Base-by-base conservation (phyloP, 495 filamentous ascomycete genomes). In the Lophium mytilinum region DNA sequence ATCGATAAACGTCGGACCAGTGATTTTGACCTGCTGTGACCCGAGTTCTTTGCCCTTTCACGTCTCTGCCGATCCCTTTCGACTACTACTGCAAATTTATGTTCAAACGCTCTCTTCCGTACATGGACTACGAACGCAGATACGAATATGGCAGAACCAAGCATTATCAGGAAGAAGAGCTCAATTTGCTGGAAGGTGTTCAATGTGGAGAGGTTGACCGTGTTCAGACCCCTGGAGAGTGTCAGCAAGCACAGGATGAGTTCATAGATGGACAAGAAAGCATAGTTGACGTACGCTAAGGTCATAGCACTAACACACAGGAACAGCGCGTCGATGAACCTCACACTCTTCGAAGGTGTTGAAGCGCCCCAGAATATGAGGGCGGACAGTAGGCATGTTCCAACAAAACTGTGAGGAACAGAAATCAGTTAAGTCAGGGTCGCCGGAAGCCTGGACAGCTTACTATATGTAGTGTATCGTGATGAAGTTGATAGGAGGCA, bases 231-330 rank as follows among this genome's bases (percentile, higher is more conserved):
- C 55, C 67, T 80, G 70, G 68, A 84, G 78, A 52, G 34, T 17
- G 15, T 54, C 36, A 54, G 52, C 36, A 43, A 45, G 11, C 6
- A 6, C 24, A 30, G 24, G 24, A 30, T 8, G 12, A 50, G 14
- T 5, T 33, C 9, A 12, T 1, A 33, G 36, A n/a, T 41, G 7
- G 4, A 34, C 0, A 17, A 15, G 50, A 39, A 45, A 9, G 24
- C 1, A 14, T 9, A 24, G 18, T 19, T 8, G 7, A 59, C 63
- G 57, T 43, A 66, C 55, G 90, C 85, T 50, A 83, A 77, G 14
- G 88, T 91, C 81, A 93, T 92, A 21, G 89, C 88, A 58, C 82
- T 87, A 41, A 87, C 81, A 43, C 81, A 80, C 37, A 94, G 68
- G 65, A 92, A 96, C 10, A 95, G 72, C 11, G 83, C 78, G 67